Evolutionary conservation across 2,329 filamentous ascomycete genomes (phyloP).

Genomic region (Botrytis fabae): DNA sequence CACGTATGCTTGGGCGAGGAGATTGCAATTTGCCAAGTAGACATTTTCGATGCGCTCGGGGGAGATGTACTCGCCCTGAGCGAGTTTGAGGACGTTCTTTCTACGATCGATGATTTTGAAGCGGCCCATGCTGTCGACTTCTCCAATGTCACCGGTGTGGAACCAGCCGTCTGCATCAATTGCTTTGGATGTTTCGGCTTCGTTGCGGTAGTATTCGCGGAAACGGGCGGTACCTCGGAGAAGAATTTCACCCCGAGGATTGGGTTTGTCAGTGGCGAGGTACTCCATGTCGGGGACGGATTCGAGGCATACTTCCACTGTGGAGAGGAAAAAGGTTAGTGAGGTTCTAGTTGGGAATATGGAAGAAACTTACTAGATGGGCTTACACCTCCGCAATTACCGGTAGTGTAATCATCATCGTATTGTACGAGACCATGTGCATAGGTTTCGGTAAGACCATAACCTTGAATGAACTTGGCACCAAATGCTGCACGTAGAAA

Average conservation of each 20-base stretch:
- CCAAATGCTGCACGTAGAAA: constrained; percentile 85
- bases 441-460: constrained; percentile 92
- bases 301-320: constrained; percentile 73
- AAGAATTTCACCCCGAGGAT: constrained; percentile 86
- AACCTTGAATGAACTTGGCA: constrained; percentile 81
- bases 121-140: constrained; percentile 80
- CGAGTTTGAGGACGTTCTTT: constrained; percentile 99
- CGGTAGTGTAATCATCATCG: constrained; percentile 68
- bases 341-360: not conserved
- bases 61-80: constrained; percentile 97
- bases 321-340: constrained; percentile 29
- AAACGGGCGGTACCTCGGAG: constrained; percentile 80
- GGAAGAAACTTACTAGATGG: constrained; percentile 40
- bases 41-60: constrained; percentile 97
- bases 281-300: constrained; percentile 97
- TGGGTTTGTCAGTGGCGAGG: constrained; percentile 79
- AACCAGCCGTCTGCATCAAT: constrained; percentile 94
- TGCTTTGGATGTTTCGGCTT: constrained; percentile 79
- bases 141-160: constrained; percentile 88
- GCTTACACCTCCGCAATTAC: constrained; percentile 77
- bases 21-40: constrained; percentile 76
- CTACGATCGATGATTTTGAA: constrained; percentile 93
- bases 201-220: constrained; percentile 85
- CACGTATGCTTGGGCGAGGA: constrained; percentile 79
- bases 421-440: constrained; percentile 72